A percentile compares a stretch with the other conserved stretches of the same genome.
phyloP scores from a whole-genome alignment of 768 basidiomycete genomes.

The Boletus vermiculosoides region DNA sequence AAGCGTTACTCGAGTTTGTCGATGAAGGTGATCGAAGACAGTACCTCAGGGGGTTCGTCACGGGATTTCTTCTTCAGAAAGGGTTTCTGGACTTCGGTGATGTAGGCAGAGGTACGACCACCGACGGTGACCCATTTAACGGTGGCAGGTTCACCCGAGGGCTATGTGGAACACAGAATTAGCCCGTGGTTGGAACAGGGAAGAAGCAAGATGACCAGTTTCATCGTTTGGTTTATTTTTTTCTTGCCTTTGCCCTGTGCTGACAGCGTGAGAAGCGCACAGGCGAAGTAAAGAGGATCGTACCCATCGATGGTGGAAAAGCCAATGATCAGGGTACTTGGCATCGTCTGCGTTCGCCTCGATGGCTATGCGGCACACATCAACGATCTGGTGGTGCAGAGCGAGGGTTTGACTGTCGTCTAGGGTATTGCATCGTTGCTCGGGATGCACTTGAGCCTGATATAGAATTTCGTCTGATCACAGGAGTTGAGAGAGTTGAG shows the following conservation, averaged over 20 bases:
- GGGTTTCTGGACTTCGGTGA: conserved; percentile 56
- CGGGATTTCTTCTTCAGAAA: conserved; percentile 7
- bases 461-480: conserved; percentile 67
- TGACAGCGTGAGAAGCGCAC: conserved; percentile 14
- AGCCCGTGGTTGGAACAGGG: not conserved
- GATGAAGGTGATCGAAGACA: not conserved
- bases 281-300: not conserved
- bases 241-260: conserved; percentile 61
- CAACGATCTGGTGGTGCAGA: conserved; percentile 50
- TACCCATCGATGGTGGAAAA: conserved; percentile 72
- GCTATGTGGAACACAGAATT: conserved; percentile 39
- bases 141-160: conserved; percentile 66
- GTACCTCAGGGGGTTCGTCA: not conserved
- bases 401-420: conserved; percentile 45
- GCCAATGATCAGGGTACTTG: conserved; percentile 66
- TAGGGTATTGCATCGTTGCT: conserved; percentile 59
- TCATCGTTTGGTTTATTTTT: conserved; percentile 43
- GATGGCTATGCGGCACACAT: conserved; percentile 62
- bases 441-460: conserved; percentile 71
- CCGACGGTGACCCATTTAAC: conserved; percentile 75
- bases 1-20: not conserved
- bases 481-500: not conserved
- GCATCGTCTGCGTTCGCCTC: conserved; percentile 66
- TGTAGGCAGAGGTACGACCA: conserved; percentile 73
- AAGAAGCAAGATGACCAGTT: conserved; percentile 39